Evolutionary conservation across 805 yeast species (phyloP).

Genomic region (Zygosaccharomyces pseudorouxii): DNA sequence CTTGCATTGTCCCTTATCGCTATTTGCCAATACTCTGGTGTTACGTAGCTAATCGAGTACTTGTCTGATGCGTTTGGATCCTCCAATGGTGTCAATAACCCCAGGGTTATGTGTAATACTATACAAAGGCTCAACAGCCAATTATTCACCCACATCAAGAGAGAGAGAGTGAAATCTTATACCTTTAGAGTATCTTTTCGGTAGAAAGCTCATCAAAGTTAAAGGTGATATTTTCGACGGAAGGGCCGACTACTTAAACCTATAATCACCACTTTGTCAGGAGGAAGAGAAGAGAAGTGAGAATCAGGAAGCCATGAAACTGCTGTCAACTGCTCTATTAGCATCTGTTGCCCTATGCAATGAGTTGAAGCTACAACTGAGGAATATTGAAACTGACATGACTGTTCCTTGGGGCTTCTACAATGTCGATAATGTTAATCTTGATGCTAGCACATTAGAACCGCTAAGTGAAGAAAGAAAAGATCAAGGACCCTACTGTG

Average conservation of each 20-base stretch:
- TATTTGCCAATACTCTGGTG: conserved; percentile 17
- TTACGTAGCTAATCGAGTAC: conserved; percentile 20
- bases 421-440: conserved; percentile 4
- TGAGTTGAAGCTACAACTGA: conserved; percentile 6
- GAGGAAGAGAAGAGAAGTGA: background rate
- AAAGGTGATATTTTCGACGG: background rate
- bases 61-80: conserved; percentile 20
- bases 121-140: conserved; percentile 1
- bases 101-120: conserved; percentile 2
- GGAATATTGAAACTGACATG: conserved; percentile 3
- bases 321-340: background rate
- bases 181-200: background rate
- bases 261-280: background rate
- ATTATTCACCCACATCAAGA: background rate
- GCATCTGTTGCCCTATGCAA: conserved; percentile 5
- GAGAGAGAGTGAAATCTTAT: background rate
- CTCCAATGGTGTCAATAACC: conserved; percentile 20
- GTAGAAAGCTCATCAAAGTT: background rate
- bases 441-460: conserved; percentile 1
- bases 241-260: background rate
- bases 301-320: background rate
- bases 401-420: conserved; percentile 6
- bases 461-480: background rate
- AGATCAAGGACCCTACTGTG: conserved; percentile 16
- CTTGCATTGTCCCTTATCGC: conserved; percentile 11